phyloP scores from a whole-genome alignment of 352 stramenopile genomes.

The Proteromonas lacertae region DNA sequence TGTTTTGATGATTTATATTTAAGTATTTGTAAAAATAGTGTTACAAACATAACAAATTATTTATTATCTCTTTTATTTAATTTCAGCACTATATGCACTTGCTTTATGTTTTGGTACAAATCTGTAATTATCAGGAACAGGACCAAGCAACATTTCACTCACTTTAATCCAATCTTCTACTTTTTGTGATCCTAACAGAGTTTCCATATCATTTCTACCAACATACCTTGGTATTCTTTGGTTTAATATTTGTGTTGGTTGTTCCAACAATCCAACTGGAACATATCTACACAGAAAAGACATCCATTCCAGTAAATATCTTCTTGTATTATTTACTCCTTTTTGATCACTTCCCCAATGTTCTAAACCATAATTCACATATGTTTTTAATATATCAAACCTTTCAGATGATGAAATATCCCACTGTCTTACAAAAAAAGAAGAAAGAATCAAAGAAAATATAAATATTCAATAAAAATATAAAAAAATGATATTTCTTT shows the following conservation, averaged over 20 bases:
- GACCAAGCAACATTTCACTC: conserved; percentile 83
- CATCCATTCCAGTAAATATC: conserved; percentile 94
- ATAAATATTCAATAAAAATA: no score
- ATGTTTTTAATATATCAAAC: conserved; percentile 63
- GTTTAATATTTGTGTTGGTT: conserved; percentile 72
- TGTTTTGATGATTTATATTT: no score
- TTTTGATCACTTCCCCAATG: conserved; percentile 94
- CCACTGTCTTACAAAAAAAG: no score
- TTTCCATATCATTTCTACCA: conserved; percentile 77
- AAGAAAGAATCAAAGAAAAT: no score
- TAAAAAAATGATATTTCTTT: no score
- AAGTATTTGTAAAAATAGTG: no score
- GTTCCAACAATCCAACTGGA: conserved; percentile 70
- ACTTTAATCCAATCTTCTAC: conserved; percentile 93
- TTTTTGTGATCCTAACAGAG: conserved; percentile 69
- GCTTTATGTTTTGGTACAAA: no score
- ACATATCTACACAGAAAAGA: conserved; percentile 91
- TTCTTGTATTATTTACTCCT: conserved; percentile 75
- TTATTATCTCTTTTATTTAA: no score
- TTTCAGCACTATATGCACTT: no score
- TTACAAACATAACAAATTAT: no score
- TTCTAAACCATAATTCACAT: conserved; percentile 54
- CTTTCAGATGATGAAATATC: conserved; percentile 81
- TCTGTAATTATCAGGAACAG: conserved; percentile 33
- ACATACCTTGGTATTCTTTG: conserved; percentile 48